Conservation (phyloP, 2,329 filamentous ascomycete species). For the Huntiella moniliformis region DNA sequence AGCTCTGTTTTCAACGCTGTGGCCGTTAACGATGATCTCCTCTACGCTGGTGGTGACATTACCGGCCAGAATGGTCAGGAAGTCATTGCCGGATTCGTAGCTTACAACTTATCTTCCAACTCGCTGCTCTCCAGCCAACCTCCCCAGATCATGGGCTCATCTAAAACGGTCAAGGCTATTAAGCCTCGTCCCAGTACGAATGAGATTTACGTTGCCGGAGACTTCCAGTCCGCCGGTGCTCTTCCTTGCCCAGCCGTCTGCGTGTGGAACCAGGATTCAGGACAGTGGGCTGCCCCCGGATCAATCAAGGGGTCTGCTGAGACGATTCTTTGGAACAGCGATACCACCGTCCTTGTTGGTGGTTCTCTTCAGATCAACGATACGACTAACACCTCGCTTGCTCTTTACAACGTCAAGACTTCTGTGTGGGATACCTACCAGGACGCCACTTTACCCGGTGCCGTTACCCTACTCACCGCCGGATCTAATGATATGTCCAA, state of each 20-base stretch:
- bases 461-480: slow-evolving; percentile 55
- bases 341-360: slow-evolving; percentile 53
- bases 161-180: slow-evolving; percentile 59
- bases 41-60: slow-evolving; percentile 71
- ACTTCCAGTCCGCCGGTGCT: slow-evolving; percentile 65
- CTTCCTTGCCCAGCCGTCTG: slow-evolving; percentile 71
- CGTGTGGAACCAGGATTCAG: slow-evolving; percentile 48
- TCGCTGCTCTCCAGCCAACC: slow-evolving; percentile 49
- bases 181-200: slow-evolving; percentile 48
- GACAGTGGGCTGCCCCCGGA: slow-evolving; percentile 67
- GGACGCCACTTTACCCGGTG: slow-evolving; percentile 53
- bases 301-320: slow-evolving; percentile 52
- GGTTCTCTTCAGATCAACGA: slow-evolving; percentile 55
- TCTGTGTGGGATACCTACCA: slow-evolving; percentile 47
- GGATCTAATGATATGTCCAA: slow-evolving; percentile 54
- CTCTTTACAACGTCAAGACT: slow-evolving; percentile 50
- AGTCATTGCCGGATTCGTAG: slow-evolving; percentile 52
- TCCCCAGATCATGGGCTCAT: slow-evolving; percentile 50
- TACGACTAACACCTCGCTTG: slow-evolving; percentile 43
- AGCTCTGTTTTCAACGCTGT: slow-evolving; percentile 62
- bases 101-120: slow-evolving; percentile 54
- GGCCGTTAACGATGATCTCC: slow-evolving; percentile 42
- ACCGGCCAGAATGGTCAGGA: slow-evolving; percentile 48
- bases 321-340: slow-evolving; percentile 56
- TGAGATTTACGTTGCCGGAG: slow-evolving; percentile 72